Base-by-base conservation (phyloP, 495 filamentous ascomycete species). In the Talaromyces adpressus region DNA sequence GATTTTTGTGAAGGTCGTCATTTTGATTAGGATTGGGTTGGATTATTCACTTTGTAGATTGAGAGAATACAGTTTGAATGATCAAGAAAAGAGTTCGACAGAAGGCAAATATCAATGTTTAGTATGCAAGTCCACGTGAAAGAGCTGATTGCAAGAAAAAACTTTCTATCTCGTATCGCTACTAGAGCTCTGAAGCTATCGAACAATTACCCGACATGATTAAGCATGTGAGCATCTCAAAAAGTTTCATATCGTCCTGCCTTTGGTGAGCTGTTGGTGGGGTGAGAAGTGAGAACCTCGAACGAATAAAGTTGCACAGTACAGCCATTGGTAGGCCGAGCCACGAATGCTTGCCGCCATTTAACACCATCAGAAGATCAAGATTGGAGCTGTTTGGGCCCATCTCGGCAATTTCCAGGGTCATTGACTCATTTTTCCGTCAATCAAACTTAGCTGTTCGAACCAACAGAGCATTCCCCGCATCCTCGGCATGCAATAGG, bases 1-100 rank as follows among this genome's bases (percentile, higher is more conserved):
- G 64, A 89, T 82, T 63, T 83, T 84, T 16, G 87, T 90, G 69
- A 89, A 91, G 23, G 87, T 87, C 14, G 89, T 83, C 88, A 90
- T 90, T 39, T 57, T 79, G 59, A 18, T 41, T 5, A 29, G 16
- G 2, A 27, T 27, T 7, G n/a, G 8, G 9, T 5, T 5, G 8
- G 20, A 22, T 18, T 53, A 6, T 9, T 56, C 12, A 4, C 52
- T 18, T 6, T 27, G 23, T 29, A 6, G n/a, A 27, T 3, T 29
- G n/a, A 27, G 23, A 25, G 52, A 20, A 54, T 52, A 0, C 14
- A 11, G 7, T 23, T n/a, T 53, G 12, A 14, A n/a, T 56, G n/a
- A 27, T 29, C 11, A 56, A 25, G 52, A 29, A 29, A 25, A 56
- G 2, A 14, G 52, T 16, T 27, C 51, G 20, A 2, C 20, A 27